Evolutionary conservation across 371 early-diverging fungal genomes (phyloP), one percentile per base, ranked within the genome.

Genomic region (Syncephalastrum monosporum): DNA sequence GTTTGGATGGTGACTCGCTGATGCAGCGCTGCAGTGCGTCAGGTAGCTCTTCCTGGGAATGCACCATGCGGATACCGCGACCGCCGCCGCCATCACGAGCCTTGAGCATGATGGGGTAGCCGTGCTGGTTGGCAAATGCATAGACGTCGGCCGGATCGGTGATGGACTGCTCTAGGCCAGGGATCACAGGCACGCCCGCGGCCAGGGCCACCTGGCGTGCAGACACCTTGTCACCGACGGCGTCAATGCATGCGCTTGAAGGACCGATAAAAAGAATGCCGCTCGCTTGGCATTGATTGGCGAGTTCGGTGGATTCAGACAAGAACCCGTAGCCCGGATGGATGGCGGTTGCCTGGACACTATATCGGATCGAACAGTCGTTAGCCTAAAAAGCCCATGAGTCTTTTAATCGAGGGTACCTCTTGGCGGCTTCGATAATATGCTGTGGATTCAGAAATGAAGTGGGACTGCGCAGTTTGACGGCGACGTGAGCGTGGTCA

Each of bases 271-370:
- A 92, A 13, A 77, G 59, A 15, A 91, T 84, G 15, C 81, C 78
- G 1, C 64, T 74, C 8, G 74, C 67, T 42, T 82, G 77, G 50
- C 91, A 79, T 55, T 78, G 76, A 55, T 83, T 70, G 41, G 85
- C 89, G 68, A 92, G 86, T 29, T 75, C 60, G 1, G 81, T 59
- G 50, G 90, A 91, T 68, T 92, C 93, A 2, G 91, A 90, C 55
- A 92, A 74, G 69, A 92, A 92, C 2, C 97, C 97, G 71, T 97
- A 97, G 3, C 96, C 91, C 14, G 91, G 91, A 63, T 91, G 91
- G 45, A 91, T 80, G 3, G 90, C 91, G 19, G 50, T 68, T 7
- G 71, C 71, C 21, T 66, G 27, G 3, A 64, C 65, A 42, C 71
- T 69, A 44, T 41, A 29, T 51, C 15, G 21, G 15, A 48, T 12